Conservation (phyloP, 768 basidiomycete genomes). For the Psilocybe tampanensis region DNA sequence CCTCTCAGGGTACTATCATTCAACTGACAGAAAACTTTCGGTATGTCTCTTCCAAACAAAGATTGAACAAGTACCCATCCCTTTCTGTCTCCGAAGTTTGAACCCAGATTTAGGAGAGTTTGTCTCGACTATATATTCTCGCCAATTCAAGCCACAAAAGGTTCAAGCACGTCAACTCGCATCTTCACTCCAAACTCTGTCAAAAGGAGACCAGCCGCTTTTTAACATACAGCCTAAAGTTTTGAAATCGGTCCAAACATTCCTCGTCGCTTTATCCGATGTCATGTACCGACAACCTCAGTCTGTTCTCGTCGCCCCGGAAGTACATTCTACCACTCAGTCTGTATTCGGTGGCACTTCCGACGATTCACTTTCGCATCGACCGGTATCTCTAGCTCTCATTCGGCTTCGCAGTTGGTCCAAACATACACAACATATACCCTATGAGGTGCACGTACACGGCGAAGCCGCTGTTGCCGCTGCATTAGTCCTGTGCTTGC, state of each 20-base stretch:
- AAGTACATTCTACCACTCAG: slow-evolving; percentile 16
- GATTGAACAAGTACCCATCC: not conserved
- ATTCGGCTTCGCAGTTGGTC: slow-evolving; percentile 40
- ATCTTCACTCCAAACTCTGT: slow-evolving; percentile 31
- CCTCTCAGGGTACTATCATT: slow-evolving; percentile 42
- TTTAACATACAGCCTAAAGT: slow-evolving; percentile 25
- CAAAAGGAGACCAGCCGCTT: slow-evolving; percentile 20
- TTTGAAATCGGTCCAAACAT: slow-evolving; percentile 30
- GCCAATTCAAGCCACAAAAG: slow-evolving; percentile 51
- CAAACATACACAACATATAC: slow-evolving; percentile 32
- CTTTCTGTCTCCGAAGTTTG: slow-evolving; percentile 31
- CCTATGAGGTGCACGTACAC: slow-evolving; percentile 48
- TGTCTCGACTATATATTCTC: slow-evolving; percentile 52
- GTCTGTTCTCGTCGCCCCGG: slow-evolving; percentile 28
- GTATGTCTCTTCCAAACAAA: slow-evolving; percentile 18
- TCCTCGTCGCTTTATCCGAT: slow-evolving; percentile 43
- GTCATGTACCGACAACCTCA: slow-evolving; percentile 48
- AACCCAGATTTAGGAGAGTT: slow-evolving; percentile 58
- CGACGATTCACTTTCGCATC: slow-evolving; percentile 25
- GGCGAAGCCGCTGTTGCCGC: slow-evolving; percentile 51
- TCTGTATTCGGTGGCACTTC: slow-evolving; percentile 10
- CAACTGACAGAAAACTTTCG: slow-evolving; percentile 56
- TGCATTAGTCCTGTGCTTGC: slow-evolving; percentile 39
- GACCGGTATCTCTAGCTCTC: slow-evolving; percentile 46
- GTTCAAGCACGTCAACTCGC: slow-evolving; percentile 43